Conservation (phyloP, 179 eudicot genomes). For the Camellia oleifera region DNA sequence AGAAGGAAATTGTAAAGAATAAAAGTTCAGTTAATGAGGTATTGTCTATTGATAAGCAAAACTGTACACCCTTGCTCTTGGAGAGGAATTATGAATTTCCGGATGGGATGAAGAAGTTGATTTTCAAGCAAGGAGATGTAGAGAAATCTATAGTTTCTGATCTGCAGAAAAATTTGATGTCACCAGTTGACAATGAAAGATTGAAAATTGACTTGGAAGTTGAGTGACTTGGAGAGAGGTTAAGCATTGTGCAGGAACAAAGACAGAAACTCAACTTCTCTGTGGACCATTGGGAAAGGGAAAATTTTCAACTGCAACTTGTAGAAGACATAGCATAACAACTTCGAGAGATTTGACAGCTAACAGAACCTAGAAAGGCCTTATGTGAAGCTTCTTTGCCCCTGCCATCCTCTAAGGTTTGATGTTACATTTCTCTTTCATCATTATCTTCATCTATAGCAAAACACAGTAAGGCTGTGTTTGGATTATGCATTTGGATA, state of each 20-base stretch:
- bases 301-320: constrained; percentile 57
- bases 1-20: constrained; percentile 19
- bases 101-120: constrained; percentile 19
- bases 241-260: constrained; percentile 69
- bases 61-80: constrained; percentile 9
- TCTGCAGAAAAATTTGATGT: constrained; percentile 45
- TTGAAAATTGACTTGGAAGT: constrained; percentile 66
- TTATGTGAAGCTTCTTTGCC: constrained; percentile 70
- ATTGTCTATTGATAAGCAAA: constrained; percentile 25
- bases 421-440: neutral
- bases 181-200: constrained; percentile 67
- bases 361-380: constrained; percentile 60
- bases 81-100: constrained; percentile 16
- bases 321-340: constrained; percentile 71
- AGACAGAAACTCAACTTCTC: constrained; percentile 64
- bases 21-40: constrained; percentile 21
- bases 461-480: neutral
- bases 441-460: neutral
- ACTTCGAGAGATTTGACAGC: constrained; percentile 61
- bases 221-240: constrained; percentile 61
- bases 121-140: constrained; percentile 18
- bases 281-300: constrained; percentile 57
- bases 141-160: constrained; percentile 25
- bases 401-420: constrained; percentile 65
- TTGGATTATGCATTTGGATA: too few relatives aligned